Conservation (phyloP, 805 yeast genomes). For the Saturnispora sanitii region DNA sequence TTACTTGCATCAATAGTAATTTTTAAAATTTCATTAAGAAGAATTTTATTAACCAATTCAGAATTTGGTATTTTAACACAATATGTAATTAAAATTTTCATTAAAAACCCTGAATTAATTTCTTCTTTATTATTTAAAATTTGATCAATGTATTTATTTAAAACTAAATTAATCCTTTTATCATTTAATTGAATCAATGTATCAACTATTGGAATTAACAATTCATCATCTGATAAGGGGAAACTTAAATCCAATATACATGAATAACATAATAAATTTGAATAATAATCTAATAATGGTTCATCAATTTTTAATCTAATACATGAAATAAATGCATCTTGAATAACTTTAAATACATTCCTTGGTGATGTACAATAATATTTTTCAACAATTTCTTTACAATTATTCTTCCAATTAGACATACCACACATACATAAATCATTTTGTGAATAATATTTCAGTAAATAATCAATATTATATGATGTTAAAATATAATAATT, state of each 20-base stretch:
- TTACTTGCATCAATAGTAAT: constrained; percentile 3
- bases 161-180: constrained; percentile 3
- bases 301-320: constrained; percentile 13
- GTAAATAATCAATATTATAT: constrained; percentile 27
- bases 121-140: neutral
- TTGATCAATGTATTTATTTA: constrained; percentile 4
- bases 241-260: constrained; percentile 11
- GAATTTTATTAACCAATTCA: neutral
- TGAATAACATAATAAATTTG: constrained; percentile 14
- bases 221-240: constrained; percentile 7
- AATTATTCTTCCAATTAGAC: constrained; percentile 42
- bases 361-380: constrained; percentile 29
- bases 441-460: constrained; percentile 38
- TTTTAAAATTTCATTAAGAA: constrained; percentile 1
- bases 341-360: constrained; percentile 16
- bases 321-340: constrained; percentile 14
- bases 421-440: constrained; percentile 45
- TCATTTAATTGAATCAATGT: constrained; percentile 7
- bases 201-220: constrained; percentile 6
- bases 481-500: constrained; percentile 14
- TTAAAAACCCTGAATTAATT: constrained; percentile 1
- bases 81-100: constrained; percentile 3
- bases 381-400: constrained; percentile 33
- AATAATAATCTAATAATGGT: constrained; percentile 11
- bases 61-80: constrained; percentile 1